Percentiles rank a stretch among this genome's conserved stretches.
These are phyloP conservation scores for Paraphoma sp. DNA, from an alignment of 2,329 filamentous ascomycete genomes.

Conservation along the genomic window DNA sequence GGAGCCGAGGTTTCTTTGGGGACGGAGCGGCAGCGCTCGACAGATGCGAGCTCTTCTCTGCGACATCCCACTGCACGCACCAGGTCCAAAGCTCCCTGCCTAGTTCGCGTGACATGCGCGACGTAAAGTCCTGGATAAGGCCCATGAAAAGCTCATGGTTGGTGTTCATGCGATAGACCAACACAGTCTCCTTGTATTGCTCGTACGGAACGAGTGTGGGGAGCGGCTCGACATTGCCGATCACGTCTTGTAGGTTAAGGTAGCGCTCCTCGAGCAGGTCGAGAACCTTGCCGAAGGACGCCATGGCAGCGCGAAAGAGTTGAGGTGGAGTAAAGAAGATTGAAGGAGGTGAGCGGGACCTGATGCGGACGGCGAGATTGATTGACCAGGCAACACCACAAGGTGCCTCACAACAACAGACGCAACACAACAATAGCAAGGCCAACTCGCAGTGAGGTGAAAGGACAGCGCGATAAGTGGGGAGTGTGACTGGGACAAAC, in stretches of 20 bases:
- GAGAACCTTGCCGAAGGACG: conserved; percentile 36
- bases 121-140: conserved; percentile 39
- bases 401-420: conserved; percentile 5
- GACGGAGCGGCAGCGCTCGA: conserved; percentile 9
- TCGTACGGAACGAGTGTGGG: conserved; percentile 42
- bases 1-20: conserved; percentile 33
- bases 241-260: conserved; percentile 39
- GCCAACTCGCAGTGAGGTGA: neutral
- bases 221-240: conserved; percentile 36
- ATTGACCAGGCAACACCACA: neutral
- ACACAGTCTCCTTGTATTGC: conserved; percentile 27
- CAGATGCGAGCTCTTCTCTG: conserved; percentile 3
- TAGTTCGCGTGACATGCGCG: conserved; percentile 18
- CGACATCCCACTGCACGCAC: conserved; percentile 41
- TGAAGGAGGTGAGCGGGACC: neutral
- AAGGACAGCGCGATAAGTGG: no score
- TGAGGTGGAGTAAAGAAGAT: neutral
- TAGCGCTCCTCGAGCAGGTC: conserved; percentile 42
- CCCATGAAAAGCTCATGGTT: conserved; percentile 33
- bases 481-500: neutral
- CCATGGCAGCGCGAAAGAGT: conserved; percentile 22
- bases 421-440: conserved; percentile 2
- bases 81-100: conserved; percentile 42
- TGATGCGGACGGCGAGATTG: neutral
- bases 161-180: conserved; percentile 37